Base-by-base conservation (phyloP, 2,329 filamentous ascomycete genomes). In the Septoria linicola region DNA sequence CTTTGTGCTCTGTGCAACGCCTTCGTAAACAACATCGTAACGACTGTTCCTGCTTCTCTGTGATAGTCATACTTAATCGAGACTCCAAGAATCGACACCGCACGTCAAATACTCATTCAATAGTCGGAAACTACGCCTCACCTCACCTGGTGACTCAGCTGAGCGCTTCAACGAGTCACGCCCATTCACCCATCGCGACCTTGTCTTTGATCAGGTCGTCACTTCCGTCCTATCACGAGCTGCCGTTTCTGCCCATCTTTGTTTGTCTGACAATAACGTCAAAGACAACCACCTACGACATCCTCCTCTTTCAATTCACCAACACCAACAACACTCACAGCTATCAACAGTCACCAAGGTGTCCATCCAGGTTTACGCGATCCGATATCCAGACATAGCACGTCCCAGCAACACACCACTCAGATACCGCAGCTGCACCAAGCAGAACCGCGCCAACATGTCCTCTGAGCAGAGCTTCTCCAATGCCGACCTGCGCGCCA, bases 401-500 rank as follows among this genome's bases (percentile, higher is more conserved):
- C 51, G 43, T 20, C 42, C 44, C 34, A 48, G 19, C 44, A 51
- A 43, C 49, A 39, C 51, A 30, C 21, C 46, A 41, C 43, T 37
- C 43, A 19, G 6, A 19, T 30, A 34, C 30, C 45, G 35, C 42
- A 25, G 17, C 23, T 21, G 40, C n/a, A 34, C 30, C 35, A 41
- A 19, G 19, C 27, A 30, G 23, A 41, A 40, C 31, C 41, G 20
- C 41, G 49, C 51, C 59, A 63, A 41, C 66, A 76, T 76, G 73
- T 69, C 73, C 59, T 66, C 72, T 61, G 70, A 75, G 60, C 73
- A 75, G 66, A 68, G 71, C 64, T 69, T 74, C 63, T 67, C 69
- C 49, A 74, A 73, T 61, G 65, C 69, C 66, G 80, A 83, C 65
- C 72, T 82, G 56, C 79, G 80, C 65, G 75, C 73, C 66, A 70